Conservation (phyloP, 1,139 yeast genomes). For the Yamadazyma sp. region DNA sequence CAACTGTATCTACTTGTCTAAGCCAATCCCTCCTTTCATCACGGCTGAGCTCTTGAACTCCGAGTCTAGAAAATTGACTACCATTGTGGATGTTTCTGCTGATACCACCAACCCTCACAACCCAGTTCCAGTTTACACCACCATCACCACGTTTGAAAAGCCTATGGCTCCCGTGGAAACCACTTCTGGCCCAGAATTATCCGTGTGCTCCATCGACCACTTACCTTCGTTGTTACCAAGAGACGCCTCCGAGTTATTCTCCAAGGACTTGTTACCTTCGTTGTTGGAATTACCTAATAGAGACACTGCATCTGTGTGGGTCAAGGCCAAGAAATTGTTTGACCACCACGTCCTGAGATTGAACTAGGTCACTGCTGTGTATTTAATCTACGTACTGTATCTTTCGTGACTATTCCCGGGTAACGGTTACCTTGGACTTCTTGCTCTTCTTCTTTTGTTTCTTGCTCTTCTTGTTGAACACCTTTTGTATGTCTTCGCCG, state of each 20-base stretch:
- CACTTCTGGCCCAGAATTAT: constrained; percentile 76
- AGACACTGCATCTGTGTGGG: constrained; percentile 85
- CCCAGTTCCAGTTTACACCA: constrained; percentile 89
- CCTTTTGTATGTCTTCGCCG: constrained; percentile 53
- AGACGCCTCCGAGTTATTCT: constrained; percentile 91
- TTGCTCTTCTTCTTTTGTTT: constrained; percentile 35
- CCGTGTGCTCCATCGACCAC: constrained; percentile 96
- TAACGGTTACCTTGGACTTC: constrained; percentile 51
- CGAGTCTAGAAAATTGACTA: constrained; percentile 71
- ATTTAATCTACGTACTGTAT: constrained; percentile 1
- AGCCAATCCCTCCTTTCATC: constrained; percentile 92
- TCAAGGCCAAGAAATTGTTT: constrained; percentile 78
- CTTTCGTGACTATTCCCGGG: constrained; percentile 58
- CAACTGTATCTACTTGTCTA: constrained; percentile 91
- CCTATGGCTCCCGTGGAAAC: constrained; percentile 88
- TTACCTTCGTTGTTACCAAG: constrained; percentile 93
- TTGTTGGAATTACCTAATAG: constrained; percentile 81
- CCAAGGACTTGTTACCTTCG: constrained; percentile 84
- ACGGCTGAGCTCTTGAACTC: constrained; percentile 66
- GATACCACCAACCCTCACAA: constrained; percentile 98
- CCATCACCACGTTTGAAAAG: constrained; percentile 85
- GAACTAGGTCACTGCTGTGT: constrained; percentile 3
- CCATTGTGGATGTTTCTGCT: constrained; percentile 96
- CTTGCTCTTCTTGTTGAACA: constrained; percentile 40
- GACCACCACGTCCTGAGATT: constrained; percentile 79